These are phyloP conservation scores for Pluteus cervinus DNA, from an alignment of 768 basidiomycete genomes.

Conservation along the genomic window DNA sequence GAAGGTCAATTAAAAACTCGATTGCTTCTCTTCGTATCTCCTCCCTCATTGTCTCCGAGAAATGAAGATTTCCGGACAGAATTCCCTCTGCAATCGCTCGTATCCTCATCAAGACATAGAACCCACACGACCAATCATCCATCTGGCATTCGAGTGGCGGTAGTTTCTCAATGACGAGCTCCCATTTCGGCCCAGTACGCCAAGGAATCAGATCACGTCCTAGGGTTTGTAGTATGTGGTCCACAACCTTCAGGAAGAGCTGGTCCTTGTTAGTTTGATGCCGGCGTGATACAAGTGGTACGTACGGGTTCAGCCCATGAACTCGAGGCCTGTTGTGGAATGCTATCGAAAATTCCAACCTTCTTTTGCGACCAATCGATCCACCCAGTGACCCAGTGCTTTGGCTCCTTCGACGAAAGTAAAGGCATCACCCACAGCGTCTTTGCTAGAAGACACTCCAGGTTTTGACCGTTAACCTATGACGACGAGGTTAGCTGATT, in stretches of 20 bases:
- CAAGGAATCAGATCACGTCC: too few species aligned
- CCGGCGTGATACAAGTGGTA: not conserved
- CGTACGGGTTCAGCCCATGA: constrained; percentile 8
- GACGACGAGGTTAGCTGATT: too few species aligned
- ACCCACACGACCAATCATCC: constrained; percentile 3
- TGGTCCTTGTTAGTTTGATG: not conserved
- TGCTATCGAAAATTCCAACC: constrained; percentile 6
- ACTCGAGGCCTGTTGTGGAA: constrained; percentile 6
- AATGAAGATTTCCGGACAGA: too few species aligned
- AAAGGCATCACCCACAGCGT: constrained; percentile 7
- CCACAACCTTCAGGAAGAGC: too few species aligned
- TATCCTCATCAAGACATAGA: constrained; percentile 1
- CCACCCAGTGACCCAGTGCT: constrained; percentile 6
- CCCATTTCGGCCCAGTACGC: too few species aligned
- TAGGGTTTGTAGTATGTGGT: too few species aligned
- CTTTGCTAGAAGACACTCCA: not conserved
- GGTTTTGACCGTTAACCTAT: too few species aligned
- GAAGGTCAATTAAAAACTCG: too few species aligned
- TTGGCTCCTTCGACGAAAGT: not conserved
- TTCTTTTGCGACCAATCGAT: constrained; percentile 2
- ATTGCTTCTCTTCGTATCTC: too few species aligned
- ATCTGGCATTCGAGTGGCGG: not conserved
- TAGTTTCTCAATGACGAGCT: not conserved
- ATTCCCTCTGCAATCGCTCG: not conserved
- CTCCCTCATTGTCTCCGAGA: too few species aligned